Conservation (phyloP, 345 rosid species). For the Eucalyptus paniculata region DNA sequence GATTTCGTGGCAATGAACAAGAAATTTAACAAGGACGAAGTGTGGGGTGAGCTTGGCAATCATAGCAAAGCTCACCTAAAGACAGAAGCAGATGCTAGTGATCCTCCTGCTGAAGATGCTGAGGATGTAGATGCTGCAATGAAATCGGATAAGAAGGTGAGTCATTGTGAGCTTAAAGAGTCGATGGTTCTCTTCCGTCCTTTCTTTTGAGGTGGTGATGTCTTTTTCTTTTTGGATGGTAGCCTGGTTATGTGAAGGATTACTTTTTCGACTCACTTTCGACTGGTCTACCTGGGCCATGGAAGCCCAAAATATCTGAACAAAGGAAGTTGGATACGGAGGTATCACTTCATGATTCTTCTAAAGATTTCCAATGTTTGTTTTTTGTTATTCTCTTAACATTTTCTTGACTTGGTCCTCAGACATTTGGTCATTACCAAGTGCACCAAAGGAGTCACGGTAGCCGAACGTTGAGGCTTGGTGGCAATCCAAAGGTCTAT, state of each 20-base stretch:
- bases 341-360: neutral
- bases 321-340: slow-evolving; percentile 12
- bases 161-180: neutral
- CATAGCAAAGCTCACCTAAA: too few species aligned
- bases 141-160: slow-evolving; percentile 1
- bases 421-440: neutral
- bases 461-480: neutral
- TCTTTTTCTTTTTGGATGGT: neutral
- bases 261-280: slow-evolving; percentile 30
- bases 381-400: neutral
- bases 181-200: neutral
- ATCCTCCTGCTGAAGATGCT: slow-evolving; percentile 4
- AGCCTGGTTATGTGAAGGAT: slow-evolving; percentile 23
- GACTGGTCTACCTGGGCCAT: neutral
- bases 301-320: neutral
- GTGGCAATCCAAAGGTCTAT: neutral
- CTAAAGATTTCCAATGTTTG: too few species aligned
- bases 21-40: too few species aligned
- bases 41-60: too few species aligned
- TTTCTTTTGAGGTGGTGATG: neutral
- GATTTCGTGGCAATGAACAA: too few species aligned
- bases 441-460: neutral
- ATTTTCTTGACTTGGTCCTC: neutral
- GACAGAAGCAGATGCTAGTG: neutral
- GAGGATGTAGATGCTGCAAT: slow-evolving; percentile 2